Conservation (phyloP, 345 rosid genomes). For the Crucihimalaya himalaica region DNA sequence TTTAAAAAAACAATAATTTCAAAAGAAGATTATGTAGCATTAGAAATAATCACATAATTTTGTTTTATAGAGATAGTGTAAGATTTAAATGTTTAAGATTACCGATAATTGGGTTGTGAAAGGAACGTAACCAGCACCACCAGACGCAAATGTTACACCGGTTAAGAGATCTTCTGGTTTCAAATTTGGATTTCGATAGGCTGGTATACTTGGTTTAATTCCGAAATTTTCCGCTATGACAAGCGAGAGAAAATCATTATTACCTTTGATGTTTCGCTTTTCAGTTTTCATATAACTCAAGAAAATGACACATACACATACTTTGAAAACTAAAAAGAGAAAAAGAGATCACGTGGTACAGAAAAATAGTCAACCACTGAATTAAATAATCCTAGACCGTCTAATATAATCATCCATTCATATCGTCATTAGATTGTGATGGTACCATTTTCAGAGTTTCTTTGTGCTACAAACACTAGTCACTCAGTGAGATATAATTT, state of each 20-base stretch:
- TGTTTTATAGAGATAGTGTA: neutral
- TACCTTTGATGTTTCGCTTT: neutral
- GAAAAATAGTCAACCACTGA: constrained; percentile 11
- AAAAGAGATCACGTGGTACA: neutral
- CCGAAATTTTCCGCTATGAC: constrained; percentile 50
- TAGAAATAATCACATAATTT: neutral
- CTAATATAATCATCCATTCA: neutral
- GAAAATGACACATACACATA: constrained; percentile 9
- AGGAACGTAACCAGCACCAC: constrained; percentile 59
- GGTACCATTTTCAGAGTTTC: neutral
- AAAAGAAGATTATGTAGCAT: neutral
- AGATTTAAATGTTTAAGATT: neutral
- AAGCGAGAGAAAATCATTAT: neutral
- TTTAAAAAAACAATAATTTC: neutral
- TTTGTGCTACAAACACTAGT: neutral
- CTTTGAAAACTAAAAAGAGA: neutral
- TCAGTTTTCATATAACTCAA: neutral
- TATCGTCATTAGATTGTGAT: neutral
- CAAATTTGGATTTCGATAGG: constrained; percentile 53
- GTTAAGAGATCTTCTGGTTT: constrained; percentile 56
- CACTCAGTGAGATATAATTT: neutral
- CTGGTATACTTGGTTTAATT: constrained; percentile 53
- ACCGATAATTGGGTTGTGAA: constrained; percentile 48
- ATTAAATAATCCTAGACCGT: constrained; percentile 3
- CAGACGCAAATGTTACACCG: constrained; percentile 71